Conservation (phyloP, 2,329 filamentous ascomycete species). For the Pyrenophora seminiperda region DNA sequence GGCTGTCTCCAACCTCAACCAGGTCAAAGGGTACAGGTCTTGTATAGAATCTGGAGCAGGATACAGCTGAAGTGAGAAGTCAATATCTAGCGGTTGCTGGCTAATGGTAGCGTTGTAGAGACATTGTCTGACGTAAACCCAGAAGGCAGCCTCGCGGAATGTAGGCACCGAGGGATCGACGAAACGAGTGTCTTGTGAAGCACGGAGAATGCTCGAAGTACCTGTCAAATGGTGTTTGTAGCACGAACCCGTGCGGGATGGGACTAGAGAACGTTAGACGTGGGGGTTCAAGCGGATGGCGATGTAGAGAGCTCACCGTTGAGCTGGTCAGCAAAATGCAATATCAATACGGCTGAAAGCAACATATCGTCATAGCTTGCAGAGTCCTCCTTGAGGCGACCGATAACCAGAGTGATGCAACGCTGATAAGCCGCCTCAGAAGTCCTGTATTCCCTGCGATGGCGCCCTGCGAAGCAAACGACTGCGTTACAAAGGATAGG, state of each 20-base stretch:
- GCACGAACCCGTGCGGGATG: slow-evolving; percentile 34
- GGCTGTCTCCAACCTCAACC: slow-evolving; percentile 36
- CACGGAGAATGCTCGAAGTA: slow-evolving; percentile 37
- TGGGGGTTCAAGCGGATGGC: background rate
- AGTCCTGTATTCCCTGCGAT: slow-evolving; percentile 24
- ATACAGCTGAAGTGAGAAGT: slow-evolving; percentile 34
- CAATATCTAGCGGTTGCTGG: slow-evolving; percentile 38
- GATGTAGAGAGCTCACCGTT: slow-evolving; percentile 22
- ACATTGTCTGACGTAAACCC: slow-evolving; percentile 43
- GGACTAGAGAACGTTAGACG: slow-evolving; percentile 22
- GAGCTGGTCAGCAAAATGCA: slow-evolving; percentile 42
- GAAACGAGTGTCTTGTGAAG: slow-evolving; percentile 32
- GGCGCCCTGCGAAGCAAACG: slow-evolving; percentile 36
- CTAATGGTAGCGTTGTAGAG: slow-evolving; percentile 42
- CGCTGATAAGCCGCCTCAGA: slow-evolving; percentile 35
- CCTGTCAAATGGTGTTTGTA: slow-evolving; percentile 38
- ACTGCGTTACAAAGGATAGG: slow-evolving; percentile 39
- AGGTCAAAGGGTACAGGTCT: slow-evolving; percentile 31
- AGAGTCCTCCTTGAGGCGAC: slow-evolving; percentile 31
- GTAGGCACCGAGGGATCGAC: slow-evolving; percentile 41
- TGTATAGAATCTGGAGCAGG: slow-evolving; percentile 30
- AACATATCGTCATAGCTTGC: slow-evolving; percentile 37
- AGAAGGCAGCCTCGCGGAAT: slow-evolving; percentile 40
- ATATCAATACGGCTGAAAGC: slow-evolving; percentile 40
- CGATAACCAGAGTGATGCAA: slow-evolving; percentile 40